Evolutionary conservation across 768 basidiomycete genomes (phyloP).

Genomic region (Sistotremastrum niveocremeum): DNA sequence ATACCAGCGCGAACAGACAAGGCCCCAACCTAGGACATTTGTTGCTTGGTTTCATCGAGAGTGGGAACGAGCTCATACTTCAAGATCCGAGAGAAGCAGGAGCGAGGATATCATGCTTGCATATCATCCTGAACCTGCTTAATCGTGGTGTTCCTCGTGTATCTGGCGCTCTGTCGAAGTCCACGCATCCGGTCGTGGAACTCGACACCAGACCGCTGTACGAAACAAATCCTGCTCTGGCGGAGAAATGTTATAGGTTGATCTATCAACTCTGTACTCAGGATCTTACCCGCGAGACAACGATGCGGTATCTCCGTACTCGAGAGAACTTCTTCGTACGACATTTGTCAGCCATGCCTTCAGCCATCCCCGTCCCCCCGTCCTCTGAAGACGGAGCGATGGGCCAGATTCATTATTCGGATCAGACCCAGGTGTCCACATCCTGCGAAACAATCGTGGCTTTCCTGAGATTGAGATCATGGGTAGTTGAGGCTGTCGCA

Average conservation of each 20-base stretch:
- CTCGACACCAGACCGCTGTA: constrained; percentile 38
- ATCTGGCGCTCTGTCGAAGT: constrained; percentile 21
- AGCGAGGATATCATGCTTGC: constrained; percentile 56
- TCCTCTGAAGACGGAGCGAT: constrained; percentile 32
- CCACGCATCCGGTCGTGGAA: constrained; percentile 22
- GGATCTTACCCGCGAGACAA: constrained; percentile 64
- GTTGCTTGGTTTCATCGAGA: constrained; percentile 58
- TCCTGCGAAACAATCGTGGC: constrained; percentile 56
- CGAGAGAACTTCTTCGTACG: constrained; percentile 81
- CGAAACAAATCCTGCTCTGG: constrained; percentile 54
- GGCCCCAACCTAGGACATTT: constrained; percentile 85
- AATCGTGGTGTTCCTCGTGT: constrained; percentile 56
- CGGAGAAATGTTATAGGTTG: constrained; percentile 75
- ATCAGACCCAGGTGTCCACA: constrained; percentile 56
- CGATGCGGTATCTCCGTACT: constrained; percentile 75
- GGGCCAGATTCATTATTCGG: constrained; percentile 53
- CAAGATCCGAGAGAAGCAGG: constrained; percentile 70
- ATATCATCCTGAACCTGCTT: constrained; percentile 67
- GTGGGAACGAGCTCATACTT: constrained; percentile 46
- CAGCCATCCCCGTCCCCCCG: constrained; percentile 46
- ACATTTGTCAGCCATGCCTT: constrained; percentile 54
- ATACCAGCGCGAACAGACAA: constrained; percentile 43
- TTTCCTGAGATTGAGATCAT: constrained; percentile 73
- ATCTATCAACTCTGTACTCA: constrained; percentile 84
- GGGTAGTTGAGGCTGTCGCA: constrained; percentile 73